phyloP scores from a whole-genome alignment of 495 filamentous ascomycete species.

The Terfezia claveryi region DNA sequence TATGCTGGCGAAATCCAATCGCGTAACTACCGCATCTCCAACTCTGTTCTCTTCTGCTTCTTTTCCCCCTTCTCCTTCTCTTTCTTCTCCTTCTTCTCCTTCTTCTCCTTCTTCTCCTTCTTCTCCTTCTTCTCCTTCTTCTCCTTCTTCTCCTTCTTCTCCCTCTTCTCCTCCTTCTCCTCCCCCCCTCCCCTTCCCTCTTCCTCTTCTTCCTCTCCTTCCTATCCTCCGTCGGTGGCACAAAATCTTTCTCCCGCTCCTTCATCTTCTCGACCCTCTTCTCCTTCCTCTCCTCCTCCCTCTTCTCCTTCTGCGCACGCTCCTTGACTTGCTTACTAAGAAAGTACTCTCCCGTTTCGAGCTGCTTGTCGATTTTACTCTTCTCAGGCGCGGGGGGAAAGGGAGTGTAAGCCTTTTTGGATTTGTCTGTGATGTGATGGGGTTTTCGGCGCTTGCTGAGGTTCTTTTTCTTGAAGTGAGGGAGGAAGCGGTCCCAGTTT shows the following conservation, averaged over 20 bases:
- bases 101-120: conserved; percentile 17
- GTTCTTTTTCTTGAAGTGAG: conserved; percentile 92
- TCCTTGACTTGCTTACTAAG: conserved; percentile 79
- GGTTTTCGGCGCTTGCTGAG: conserved; percentile 66
- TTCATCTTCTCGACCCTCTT: conserved; percentile 79
- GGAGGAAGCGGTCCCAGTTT: conserved; percentile 89
- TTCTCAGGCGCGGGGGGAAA: conserved; percentile 57
- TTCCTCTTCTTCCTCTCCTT: conserved; percentile 32
- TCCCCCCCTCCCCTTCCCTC: conserved; percentile 4
- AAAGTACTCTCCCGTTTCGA: conserved; percentile 96
- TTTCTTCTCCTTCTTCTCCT: conserved; percentile 9
- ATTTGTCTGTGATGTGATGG: conserved; percentile 74
- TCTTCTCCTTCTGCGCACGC: conserved; percentile 50
- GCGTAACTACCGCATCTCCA: conserved; percentile 1
- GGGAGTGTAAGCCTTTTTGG: conserved; percentile 73
- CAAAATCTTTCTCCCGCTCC: conserved; percentile 62
- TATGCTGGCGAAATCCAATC: no score
- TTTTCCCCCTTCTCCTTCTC: conserved; percentile 29
- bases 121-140: conserved; percentile 12
- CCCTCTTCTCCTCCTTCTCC: conserved; percentile 12
- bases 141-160: conserved; percentile 16
- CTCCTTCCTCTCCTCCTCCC: conserved; percentile 55
- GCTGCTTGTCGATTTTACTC: conserved; percentile 95
- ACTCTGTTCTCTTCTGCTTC: conserved; percentile 25
- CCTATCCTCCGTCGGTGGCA: conserved; percentile 57